Base-by-base conservation (phyloP, 805 yeast genomes). In the Kodamaea hsintzibuensis region DNA sequence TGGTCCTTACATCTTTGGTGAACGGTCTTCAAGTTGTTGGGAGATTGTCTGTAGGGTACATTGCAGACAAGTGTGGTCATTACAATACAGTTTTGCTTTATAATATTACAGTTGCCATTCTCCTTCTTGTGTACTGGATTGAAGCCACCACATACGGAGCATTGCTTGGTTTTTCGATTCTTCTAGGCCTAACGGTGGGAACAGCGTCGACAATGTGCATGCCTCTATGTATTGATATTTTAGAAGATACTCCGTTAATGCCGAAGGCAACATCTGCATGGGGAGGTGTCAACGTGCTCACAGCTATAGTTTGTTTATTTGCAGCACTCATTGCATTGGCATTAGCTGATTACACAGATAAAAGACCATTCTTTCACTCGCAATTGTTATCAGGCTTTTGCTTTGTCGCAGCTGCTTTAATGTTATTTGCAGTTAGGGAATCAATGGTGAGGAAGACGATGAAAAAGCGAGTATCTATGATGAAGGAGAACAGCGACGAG, bases 371-470 rank as follows among this genome's bases (percentile, higher is more conserved):
- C 60, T 66, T 80, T 33, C 78, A 84, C 58, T 77, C 87, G 1
- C 90, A 85, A 60, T 73, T 84, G 1, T 84, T 83, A 63, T 77
- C 83, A 3, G 90, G 88, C 2, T 60, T 74, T 16, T 66, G 79
- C 47, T 80, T 78, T 57, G 61, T 78, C 17, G 67, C 66, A 10
- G 80, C 79, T 0, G 61, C 79, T 9, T 7, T 81, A 2, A 54
- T 82, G 25, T 66, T 80, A 49, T 55, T 82, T 1, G 69, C 81
- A 0, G 69, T 82, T 14, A 72, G 91, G 58, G 86, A 83, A 57
- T 73, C 75, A 71, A 71, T 80, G 50, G 80, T 85, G 1, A 60
- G 73, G 45, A 65, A 78, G 45, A 72, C 72, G 62, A 55, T 83
- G 10, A 54, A 53, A 40, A 43, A 30, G 17, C 25, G 37, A 13